phyloP scores from a whole-genome alignment of 1,284 basidiomycete species.

The Cryptococcus deneoformans region DNA sequence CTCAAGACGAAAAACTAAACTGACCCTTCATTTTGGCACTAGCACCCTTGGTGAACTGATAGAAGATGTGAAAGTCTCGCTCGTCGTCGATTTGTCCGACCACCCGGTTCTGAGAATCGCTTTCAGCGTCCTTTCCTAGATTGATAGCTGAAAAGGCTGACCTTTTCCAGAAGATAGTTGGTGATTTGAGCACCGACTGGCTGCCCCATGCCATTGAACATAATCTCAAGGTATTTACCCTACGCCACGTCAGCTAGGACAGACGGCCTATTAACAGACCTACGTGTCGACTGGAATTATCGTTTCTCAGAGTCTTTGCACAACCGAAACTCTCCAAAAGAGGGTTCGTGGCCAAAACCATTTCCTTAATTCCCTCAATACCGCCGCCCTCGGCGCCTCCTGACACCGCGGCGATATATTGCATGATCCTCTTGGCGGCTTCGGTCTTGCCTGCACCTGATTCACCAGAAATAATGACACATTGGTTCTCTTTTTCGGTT shows the following conservation, averaged over 20 bases:
- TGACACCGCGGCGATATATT: conserved; percentile 97
- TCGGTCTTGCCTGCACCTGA: conserved; percentile 97
- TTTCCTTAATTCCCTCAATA: conserved; percentile 98
- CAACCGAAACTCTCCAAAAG: conserved; percentile 98
- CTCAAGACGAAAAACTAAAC: conserved; percentile 14
- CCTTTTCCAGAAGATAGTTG: conserved; percentile 96
- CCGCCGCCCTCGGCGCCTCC: conserved; percentile 58
- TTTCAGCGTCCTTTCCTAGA: neutral
- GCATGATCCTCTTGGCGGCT: conserved; percentile 98
- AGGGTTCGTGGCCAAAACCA: conserved; percentile 99
- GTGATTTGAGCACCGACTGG: conserved; percentile 98
- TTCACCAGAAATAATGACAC: conserved; percentile 99
- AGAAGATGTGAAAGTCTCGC: conserved; percentile 99
- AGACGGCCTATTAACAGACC: conserved; percentile 40
- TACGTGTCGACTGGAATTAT: conserved; percentile 98
- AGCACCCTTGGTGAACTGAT: conserved; percentile 98
- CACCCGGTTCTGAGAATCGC: conserved; percentile 64
- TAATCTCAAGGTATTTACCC: conserved; percentile 99
- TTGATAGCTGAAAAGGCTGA: conserved; percentile 14
- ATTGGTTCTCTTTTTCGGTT: conserved; percentile 99
- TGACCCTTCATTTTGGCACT: conserved; percentile 79
- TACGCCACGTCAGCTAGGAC: conserved; percentile 39
- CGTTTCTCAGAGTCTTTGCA: conserved; percentile 97
- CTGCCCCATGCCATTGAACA: conserved; percentile 91
- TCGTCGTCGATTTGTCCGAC: conserved; percentile 97